A percentile compares a stretch with the other conserved stretches of the same genome.
Conservation (phyloP, 2,329 filamentous ascomycete genomes). For the Nemania abortiva region DNA sequence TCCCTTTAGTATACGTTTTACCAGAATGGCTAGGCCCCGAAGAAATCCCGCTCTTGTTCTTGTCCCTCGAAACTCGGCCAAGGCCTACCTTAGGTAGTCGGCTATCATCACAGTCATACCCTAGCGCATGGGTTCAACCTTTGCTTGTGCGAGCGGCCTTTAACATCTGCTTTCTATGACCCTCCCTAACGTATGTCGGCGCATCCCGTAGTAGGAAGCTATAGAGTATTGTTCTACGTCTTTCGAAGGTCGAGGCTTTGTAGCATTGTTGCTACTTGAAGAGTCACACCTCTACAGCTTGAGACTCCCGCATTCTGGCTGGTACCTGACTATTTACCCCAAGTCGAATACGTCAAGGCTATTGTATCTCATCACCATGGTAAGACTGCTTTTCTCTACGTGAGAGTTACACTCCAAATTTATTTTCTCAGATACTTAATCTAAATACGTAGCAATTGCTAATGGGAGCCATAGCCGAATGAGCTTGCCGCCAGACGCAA, state of each 20-base stretch:
- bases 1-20: neutral
- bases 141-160: neutral
- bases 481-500: neutral
- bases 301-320: neutral
- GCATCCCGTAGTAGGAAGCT: no score
- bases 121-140: neutral
- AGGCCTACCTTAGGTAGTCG: no score
- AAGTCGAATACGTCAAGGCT: neutral
- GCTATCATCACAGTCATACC: no score
- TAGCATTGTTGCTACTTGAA: neutral
- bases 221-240: neutral
- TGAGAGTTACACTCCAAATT: neutral
- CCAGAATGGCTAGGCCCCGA: neutral
- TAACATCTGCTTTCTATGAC: neutral
- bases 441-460: constrained; percentile 2
- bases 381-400: neutral
- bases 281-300: neutral
- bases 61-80: no score
- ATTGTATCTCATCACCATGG: constrained; percentile 10
- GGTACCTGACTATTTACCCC: neutral
- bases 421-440: neutral
- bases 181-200: neutral
- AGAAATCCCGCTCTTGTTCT: neutral
- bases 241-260: neutral
- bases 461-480: constrained; percentile 3